Evolutionary conservation across 148 eudicot genomes (phyloP).

Genomic region (Rhododendron ovatum): DNA sequence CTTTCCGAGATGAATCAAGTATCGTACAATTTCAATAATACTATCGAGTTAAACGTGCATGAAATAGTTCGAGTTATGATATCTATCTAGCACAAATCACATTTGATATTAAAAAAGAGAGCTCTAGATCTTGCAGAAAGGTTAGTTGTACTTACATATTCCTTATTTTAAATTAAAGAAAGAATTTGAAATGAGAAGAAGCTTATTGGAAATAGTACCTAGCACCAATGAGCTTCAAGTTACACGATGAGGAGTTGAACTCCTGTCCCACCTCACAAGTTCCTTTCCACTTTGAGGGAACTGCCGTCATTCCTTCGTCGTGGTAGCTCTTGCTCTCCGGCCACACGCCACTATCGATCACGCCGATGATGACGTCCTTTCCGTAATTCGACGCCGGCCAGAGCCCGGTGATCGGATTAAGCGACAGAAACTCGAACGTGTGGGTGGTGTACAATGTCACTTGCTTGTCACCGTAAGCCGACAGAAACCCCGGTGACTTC

Average conservation of each 20-base stretch:
- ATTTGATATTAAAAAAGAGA: too few relatives aligned
- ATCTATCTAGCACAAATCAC: too few relatives aligned
- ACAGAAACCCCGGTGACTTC: slow-evolving; percentile 35
- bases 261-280: slow-evolving; percentile 39
- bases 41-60: too few relatives aligned
- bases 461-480: slow-evolving; percentile 29
- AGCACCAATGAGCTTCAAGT: slow-evolving; percentile 36
- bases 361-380: slow-evolving; percentile 45
- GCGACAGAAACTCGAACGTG: slow-evolving; percentile 44
- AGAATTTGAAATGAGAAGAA: background rate
- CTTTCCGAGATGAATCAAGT: too few relatives aligned
- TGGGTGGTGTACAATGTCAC: slow-evolving; percentile 51
- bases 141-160: too few relatives aligned
- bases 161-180: background rate
- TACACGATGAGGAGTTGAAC: slow-evolving; percentile 45
- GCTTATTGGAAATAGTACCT: background rate
- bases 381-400: slow-evolving; percentile 64
- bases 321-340: slow-evolving; percentile 58
- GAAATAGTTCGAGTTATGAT: too few relatives aligned
- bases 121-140: too few relatives aligned
- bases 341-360: slow-evolving; percentile 66
- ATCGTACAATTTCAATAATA: too few relatives aligned
- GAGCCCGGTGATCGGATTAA: slow-evolving; percentile 35
- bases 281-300: slow-evolving; percentile 52
- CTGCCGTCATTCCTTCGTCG: slow-evolving; percentile 41